phyloP scores from a whole-genome alignment of 306 rosid genomes.

The Erythrophleum fordii region DNA sequence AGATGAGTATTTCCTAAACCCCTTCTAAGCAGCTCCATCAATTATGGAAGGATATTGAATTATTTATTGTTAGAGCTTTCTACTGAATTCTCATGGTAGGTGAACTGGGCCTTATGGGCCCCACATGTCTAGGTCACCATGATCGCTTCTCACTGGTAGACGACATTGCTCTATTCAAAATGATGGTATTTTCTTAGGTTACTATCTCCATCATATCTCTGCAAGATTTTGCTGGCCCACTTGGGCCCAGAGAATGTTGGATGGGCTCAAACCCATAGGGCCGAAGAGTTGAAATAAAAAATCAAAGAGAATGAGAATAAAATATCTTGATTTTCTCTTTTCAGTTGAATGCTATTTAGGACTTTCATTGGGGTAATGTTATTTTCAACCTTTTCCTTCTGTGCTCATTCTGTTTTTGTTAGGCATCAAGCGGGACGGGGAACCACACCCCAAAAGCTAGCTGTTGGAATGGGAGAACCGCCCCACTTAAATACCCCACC shows the following conservation, averaged over 20 bases:
- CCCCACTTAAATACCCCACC: too few species aligned
- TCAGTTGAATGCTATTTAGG: too few species aligned
- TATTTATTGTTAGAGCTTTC: background rate
- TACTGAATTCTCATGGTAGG: constrained; percentile 9
- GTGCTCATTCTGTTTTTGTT: too few species aligned
- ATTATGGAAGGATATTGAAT: background rate
- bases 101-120: constrained; percentile 28
- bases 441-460: too few species aligned
- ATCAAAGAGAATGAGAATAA: too few species aligned
- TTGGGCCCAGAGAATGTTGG: background rate
- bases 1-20: too few species aligned
- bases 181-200: constrained; percentile 19
- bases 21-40: too few species aligned
- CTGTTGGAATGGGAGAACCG: too few species aligned
- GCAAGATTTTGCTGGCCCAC: constrained; percentile 37
- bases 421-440: too few species aligned
- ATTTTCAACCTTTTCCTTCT: too few species aligned
- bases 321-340: too few species aligned
- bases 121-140: background rate
- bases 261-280: constrained; percentile 13
- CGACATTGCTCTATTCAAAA: background rate
- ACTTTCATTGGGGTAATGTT: too few species aligned
- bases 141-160: background rate
- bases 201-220: background rate
- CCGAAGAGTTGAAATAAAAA: background rate